phyloP scores from a whole-genome alignment of 805 yeast genomes.

The Zygotorulaspora chibaensis region DNA sequence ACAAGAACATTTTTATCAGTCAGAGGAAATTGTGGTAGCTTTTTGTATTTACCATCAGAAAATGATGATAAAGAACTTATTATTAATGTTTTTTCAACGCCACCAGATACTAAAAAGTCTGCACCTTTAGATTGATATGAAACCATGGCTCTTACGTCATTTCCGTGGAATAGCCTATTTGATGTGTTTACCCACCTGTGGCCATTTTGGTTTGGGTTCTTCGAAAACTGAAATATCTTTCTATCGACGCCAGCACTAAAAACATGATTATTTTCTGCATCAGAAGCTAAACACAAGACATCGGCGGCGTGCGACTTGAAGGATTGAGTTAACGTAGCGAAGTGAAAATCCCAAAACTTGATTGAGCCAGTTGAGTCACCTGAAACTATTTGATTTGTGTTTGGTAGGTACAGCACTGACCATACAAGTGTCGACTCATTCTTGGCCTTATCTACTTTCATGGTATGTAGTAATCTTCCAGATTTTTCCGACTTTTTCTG shows the following conservation, averaged over 20 bases:
- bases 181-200: constrained; percentile 70
- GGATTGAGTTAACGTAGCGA: constrained; percentile 71
- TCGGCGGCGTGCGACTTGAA: constrained; percentile 89
- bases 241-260: constrained; percentile 94
- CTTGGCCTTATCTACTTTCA: constrained; percentile 88
- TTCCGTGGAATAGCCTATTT: constrained; percentile 77
- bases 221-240: constrained; percentile 66
- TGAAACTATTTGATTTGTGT: constrained; percentile 71
- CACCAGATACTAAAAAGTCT: constrained; percentile 73
- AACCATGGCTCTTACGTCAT: constrained; percentile 75
- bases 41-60: constrained; percentile 63
- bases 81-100: constrained; percentile 67
- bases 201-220: constrained; percentile 1
- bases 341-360: constrained; percentile 85
- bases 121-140: constrained; percentile 64
- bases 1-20: constrained; percentile 49
- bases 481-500: constrained; percentile 36
- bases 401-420: constrained; percentile 66
- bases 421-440: constrained; percentile 87
- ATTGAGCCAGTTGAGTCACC: constrained; percentile 96
- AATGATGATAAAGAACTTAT: constrained; percentile 63
- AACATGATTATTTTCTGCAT: constrained; percentile 55
- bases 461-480: constrained; percentile 72
- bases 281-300: constrained; percentile 66
- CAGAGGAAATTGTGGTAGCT: constrained; percentile 59